Conservation (phyloP, 257 asterid species). For the Fraxinus cuspidata region DNA sequence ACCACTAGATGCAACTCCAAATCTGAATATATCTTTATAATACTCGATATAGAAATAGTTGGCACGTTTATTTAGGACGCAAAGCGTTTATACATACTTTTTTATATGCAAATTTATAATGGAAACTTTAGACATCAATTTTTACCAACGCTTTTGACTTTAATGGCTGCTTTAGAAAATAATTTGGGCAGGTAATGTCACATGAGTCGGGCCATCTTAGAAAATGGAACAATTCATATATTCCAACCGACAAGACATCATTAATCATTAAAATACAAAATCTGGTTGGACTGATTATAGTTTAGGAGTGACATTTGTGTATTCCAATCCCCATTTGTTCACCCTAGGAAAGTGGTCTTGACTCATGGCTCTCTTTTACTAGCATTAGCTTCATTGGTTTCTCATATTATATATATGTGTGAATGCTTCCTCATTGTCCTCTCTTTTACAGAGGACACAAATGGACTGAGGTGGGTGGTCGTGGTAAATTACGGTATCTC, state of each 20-base stretch:
- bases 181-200: conserved; percentile 22
- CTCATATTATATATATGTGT: not conserved
- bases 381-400: conserved; percentile 18
- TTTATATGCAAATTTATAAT: no score
- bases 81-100: no score
- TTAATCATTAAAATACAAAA: conserved; percentile 21
- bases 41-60: no score
- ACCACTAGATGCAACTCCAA: no score
- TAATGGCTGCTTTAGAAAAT: not conserved
- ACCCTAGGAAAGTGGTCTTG: conserved; percentile 21
- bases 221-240: conserved; percentile 17
- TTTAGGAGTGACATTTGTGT: conserved; percentile 1
- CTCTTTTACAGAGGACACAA: not conserved
- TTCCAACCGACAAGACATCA: not conserved
- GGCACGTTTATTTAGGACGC: no score
- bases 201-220: conserved; percentile 26
- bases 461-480: not conserved
- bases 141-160: not conserved
- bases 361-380: conserved; percentile 19
- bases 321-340: conserved; percentile 6
- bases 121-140: not conserved
- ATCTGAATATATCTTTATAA: not conserved
- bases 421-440: not conserved
- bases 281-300: conserved; percentile 22
- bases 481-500: not conserved